phyloP scores from a whole-genome alignment of 1,139 yeast genomes.

The Wickerhamomyces sp. region DNA sequence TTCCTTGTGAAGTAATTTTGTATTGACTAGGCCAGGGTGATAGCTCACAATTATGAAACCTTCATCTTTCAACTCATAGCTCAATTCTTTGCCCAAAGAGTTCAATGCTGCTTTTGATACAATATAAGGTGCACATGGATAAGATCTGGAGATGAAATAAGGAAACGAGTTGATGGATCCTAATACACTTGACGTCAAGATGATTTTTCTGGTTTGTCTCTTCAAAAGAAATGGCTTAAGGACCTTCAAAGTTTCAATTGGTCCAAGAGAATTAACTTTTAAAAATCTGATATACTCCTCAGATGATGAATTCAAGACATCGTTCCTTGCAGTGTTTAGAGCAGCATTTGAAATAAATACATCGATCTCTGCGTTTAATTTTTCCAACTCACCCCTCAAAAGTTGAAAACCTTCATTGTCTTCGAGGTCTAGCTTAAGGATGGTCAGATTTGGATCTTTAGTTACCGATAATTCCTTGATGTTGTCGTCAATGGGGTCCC shows the following conservation, averaged over 20 bases:
- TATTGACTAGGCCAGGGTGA: conserved; percentile 30
- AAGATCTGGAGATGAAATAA: conserved; percentile 8
- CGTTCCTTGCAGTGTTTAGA: conserved; percentile 40
- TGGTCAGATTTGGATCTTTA: conserved; percentile 19
- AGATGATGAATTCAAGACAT: conserved; percentile 22
- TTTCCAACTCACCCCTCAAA: conserved; percentile 19
- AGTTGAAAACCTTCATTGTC: conserved; percentile 13
- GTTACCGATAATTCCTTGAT: conserved; percentile 15
- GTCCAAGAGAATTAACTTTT: conserved; percentile 29
- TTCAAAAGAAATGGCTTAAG: conserved; percentile 26
- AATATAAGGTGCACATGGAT: conserved; percentile 26
- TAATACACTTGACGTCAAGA: conserved; percentile 25
- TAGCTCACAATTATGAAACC: conserved; percentile 25
- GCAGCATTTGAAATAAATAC: conserved; percentile 53
- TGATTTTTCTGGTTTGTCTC: conserved; percentile 23
- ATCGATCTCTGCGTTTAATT: conserved; percentile 33
- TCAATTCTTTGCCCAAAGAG: conserved; percentile 21
- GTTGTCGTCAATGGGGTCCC: conserved; percentile 7
- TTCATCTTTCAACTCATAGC: conserved; percentile 23
- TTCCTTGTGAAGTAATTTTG: conserved; percentile 6
- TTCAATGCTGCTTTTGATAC: conserved; percentile 31
- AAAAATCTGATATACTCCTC: conserved; percentile 28
- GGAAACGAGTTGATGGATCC: conserved; percentile 24
- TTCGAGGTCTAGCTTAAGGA: conserved; percentile 22
- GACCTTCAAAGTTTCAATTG: conserved; percentile 27